Conservation (phyloP, 2,329 filamentous ascomycete species). For the Colletotrichum sp. region DNA sequence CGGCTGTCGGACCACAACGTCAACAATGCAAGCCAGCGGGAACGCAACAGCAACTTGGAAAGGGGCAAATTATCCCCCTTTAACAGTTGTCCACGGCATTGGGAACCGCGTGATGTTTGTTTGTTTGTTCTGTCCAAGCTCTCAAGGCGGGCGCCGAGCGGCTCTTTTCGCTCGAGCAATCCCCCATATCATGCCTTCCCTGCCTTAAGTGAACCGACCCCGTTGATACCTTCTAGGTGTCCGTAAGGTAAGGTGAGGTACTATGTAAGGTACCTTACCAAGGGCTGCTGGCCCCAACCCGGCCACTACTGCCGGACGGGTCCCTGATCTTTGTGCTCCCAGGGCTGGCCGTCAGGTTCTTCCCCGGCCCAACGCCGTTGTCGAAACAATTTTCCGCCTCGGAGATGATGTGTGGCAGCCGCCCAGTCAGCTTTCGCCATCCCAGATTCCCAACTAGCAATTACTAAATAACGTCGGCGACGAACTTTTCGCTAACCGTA, state of each 20-base stretch:
- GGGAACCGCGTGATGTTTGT: background rate
- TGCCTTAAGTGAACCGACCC: background rate
- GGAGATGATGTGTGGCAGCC: background rate
- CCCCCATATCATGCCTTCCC: background rate
- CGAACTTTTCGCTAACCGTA: background rate
- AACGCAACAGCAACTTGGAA: background rate
- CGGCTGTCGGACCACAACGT: background rate
- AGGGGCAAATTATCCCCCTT: background rate
- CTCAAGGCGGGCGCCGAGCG: background rate
- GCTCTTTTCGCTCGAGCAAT: background rate
- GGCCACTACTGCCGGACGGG: conserved; percentile 3
- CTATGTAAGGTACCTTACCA: background rate
- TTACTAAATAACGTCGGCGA: background rate
- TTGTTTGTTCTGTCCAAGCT: background rate
- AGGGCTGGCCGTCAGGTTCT: background rate
- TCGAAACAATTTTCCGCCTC: background rate
- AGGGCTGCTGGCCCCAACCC: background rate
- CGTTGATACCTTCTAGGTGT: background rate
- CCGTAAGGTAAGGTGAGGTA: no score
- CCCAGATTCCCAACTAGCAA: background rate
- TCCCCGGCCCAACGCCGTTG: background rate
- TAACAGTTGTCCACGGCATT: background rate
- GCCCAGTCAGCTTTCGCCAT: background rate
- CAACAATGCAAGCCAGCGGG: background rate
- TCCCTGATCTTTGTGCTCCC: background rate